phyloP scores from a whole-genome alignment of 2,329 filamentous ascomycete genomes.

The Clarireedia monteithiana region DNA sequence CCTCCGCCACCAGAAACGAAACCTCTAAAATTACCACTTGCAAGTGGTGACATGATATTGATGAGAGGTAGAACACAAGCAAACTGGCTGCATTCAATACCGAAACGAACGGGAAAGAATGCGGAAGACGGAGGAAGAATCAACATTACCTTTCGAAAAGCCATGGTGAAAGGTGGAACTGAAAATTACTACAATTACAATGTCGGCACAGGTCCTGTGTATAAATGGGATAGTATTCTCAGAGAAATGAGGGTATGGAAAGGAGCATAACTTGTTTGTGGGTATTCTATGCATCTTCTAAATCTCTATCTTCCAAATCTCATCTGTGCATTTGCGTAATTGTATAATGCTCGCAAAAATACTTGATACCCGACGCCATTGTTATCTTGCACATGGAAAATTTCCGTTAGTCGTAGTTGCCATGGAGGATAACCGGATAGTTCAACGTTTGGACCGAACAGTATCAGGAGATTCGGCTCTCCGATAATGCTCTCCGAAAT shows the following conservation, averaged over 20 bases:
- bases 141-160: conserved; percentile 72
- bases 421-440: conserved; percentile 91
- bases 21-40: conserved; percentile 45
- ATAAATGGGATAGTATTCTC: conserved; percentile 53
- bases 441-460: conserved; percentile 79
- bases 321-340: conserved; percentile 83
- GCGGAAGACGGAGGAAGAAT: conserved; percentile 56
- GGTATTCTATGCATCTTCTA: neutral
- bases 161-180: conserved; percentile 63
- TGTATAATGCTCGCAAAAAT: conserved; percentile 77
- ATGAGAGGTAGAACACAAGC: conserved; percentile 71
- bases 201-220: conserved; percentile 61
- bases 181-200: conserved; percentile 85
- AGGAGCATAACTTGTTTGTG: conserved; percentile 7
- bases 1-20: conserved; percentile 30
- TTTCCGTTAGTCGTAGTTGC: conserved; percentile 92
- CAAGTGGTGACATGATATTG: conserved; percentile 68
- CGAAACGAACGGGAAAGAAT: conserved; percentile 61
- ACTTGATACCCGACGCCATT: conserved; percentile 87
- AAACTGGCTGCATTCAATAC: conserved; percentile 71
- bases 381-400: conserved; percentile 73
- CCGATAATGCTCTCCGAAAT: conserved; percentile 70
- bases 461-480: conserved; percentile 82
- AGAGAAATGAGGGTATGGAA: conserved; percentile 35
- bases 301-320: conserved; percentile 43